These are phyloP conservation scores for Zasmidium citrigriseum DNA, from an alignment of 2,329 filamentous ascomycete species.

Conservation along the genomic window DNA sequence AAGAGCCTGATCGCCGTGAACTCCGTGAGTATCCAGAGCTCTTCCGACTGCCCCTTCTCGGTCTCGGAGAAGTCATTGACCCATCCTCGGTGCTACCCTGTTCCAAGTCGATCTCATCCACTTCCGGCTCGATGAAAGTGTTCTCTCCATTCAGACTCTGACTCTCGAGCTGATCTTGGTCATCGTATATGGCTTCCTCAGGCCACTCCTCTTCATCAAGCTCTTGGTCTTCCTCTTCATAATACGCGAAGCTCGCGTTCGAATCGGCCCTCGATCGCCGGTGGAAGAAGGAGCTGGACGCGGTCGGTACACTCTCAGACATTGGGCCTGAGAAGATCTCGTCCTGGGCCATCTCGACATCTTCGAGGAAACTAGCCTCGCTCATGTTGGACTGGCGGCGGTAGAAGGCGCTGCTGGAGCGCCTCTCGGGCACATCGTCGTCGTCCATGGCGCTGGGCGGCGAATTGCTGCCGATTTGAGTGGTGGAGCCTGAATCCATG, in stretches of 20 bases:
- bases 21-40: conserved; percentile 39
- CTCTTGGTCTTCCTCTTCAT: conserved; percentile 68
- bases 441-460: conserved; percentile 18
- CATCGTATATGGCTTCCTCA: conserved; percentile 51
- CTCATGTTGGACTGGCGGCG: conserved; percentile 70
- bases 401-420: conserved; percentile 47
- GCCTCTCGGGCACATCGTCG: conserved; percentile 22
- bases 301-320: conserved; percentile 93
- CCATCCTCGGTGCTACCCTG: conserved; percentile 12
- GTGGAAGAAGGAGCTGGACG: conserved; percentile 87
- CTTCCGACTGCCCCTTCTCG: conserved; percentile 42
- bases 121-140: conserved; percentile 35
- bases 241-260: conserved; percentile 85
- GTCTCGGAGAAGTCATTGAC: conserved; percentile 22
- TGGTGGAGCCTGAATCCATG: conserved; percentile 15
- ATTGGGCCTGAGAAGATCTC: conserved; percentile 93
- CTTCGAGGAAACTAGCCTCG: conserved; percentile 70
- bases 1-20: conserved; percentile 52
- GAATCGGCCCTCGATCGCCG: conserved; percentile 80
- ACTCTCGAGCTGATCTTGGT: conserved; percentile 42
- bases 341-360: conserved; percentile 98
- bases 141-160: conserved; percentile 43
- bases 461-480: conserved; percentile 12
- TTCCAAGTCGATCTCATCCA: conserved; percentile 28
- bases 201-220: conserved; percentile 48